These are phyloP conservation scores for Blastomyces silverae DNA, from an alignment of 2,329 filamentous ascomycete genomes.

Conservation along the genomic window DNA sequence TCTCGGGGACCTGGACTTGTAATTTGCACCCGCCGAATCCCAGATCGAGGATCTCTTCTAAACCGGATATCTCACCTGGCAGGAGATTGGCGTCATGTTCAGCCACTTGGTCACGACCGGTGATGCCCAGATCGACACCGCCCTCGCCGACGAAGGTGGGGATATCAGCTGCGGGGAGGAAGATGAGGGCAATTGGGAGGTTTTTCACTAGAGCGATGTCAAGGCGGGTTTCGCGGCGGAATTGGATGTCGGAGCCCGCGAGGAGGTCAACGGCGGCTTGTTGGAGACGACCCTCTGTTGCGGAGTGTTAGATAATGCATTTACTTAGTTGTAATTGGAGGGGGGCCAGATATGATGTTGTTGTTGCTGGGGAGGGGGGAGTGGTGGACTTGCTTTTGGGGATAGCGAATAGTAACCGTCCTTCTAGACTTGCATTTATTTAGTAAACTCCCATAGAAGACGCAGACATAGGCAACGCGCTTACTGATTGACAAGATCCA, in stretches of 20 bases:
- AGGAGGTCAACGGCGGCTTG: conserved; percentile 83
- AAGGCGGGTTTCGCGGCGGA: conserved; percentile 86
- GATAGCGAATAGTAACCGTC: conserved; percentile 91
- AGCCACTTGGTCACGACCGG: conserved; percentile 82
- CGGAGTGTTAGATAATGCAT: conserved; percentile 11
- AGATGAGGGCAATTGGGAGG: conserved; percentile 87
- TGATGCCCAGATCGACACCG: conserved; percentile 88
- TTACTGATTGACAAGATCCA: conserved; percentile 60
- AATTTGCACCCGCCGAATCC: conserved; percentile 87
- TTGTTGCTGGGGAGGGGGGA: conserved; percentile 16
- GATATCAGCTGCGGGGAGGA: conserved; percentile 94
- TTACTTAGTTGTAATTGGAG: conserved; percentile 14
- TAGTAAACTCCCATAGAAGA: conserved; percentile 15
- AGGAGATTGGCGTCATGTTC: conserved; percentile 65
- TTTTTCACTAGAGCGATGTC: conserved; percentile 98
- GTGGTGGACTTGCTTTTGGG: conserved; percentile 72
- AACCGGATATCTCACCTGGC: conserved; percentile 46
- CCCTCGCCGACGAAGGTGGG: conserved; percentile 96
- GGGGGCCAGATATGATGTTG: conserved; percentile 14
- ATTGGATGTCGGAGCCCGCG: conserved; percentile 90
- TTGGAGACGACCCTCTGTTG: conserved; percentile 82
- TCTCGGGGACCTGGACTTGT: conserved; percentile 92
- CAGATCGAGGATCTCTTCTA: conserved; percentile 82
- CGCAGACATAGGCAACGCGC: conserved; percentile 25
- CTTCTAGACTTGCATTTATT: conserved; percentile 62